Base-by-base conservation (phyloP, 1,139 yeast species). In the Ogataea hybrid region DNA sequence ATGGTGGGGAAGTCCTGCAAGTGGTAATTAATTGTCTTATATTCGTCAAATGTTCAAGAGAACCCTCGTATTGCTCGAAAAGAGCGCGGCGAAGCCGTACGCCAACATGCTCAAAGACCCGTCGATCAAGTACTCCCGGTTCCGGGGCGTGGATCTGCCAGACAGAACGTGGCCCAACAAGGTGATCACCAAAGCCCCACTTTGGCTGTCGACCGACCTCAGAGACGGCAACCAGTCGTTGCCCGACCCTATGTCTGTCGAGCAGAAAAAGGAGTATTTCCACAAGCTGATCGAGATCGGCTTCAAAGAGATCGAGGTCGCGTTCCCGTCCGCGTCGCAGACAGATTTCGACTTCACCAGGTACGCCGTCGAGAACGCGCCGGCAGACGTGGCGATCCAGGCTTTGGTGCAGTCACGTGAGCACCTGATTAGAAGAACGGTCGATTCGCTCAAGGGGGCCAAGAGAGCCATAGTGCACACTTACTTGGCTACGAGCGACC, bases 211-310 rank as follows among this genome's bases (percentile, higher is more conserved):
- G 7, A 92, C 98, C 2, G 98, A 92, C 64, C 76, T 92, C 56
- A 78, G 98, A 65, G 98, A 92, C 63, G 98, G 98, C 44, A 92
- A 92, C 70, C 98, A 92, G 68, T 85, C 97, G 10, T 75, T 92
- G 54, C 97, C 97, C 11, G 97, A 92, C 66, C 98, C 97, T 41
- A 92, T 92, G 98, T 76, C 89, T 29, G 79, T 89, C 30, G 85
- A 75, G 31, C 96, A 92, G 66, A 92, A 92, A 70, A 86, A 87
- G 64, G 88, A 81, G 59, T 90, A 88, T 65, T 92, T 90, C 73
- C 79, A 82, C 51, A 88, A 89, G 65, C 74, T 92, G 44, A 69
- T 90, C 9, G 94, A 87, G 38, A 72, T 89, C 41, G 98, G 97
- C 0, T 90, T 89, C 71, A 92, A 92, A 65, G 98, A 92, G 68